These are phyloP conservation scores for Thymus mandschuricus DNA, from an alignment of 257 asterid species.

Conservation along the genomic window DNA sequence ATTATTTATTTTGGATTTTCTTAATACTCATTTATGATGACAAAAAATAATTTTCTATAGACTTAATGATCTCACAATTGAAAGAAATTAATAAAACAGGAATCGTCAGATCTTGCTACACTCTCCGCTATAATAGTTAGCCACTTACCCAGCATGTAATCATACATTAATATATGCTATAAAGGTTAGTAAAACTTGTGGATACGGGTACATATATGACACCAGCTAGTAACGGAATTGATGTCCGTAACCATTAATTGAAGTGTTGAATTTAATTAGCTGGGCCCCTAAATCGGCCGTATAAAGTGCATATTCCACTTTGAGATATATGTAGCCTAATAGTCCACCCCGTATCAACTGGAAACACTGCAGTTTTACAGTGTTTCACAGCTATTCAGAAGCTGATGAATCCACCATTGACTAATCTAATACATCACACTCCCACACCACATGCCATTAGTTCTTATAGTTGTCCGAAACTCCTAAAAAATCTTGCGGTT, in stretches of 20 bases:
- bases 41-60: neutral
- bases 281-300: neutral
- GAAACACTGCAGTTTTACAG: neutral
- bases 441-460: conserved; percentile 8
- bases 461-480: neutral
- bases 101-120: conserved; percentile 18
- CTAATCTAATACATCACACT: conserved; percentile 12
- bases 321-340: neutral
- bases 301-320: conserved; percentile 17
- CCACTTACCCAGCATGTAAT: neutral
- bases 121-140: neutral
- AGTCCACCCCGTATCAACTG: conserved; percentile 3
- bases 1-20: neutral
- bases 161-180: neutral
- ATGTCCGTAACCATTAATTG: neutral
- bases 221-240: conserved; percentile 9
- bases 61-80: neutral
- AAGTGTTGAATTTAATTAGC: neutral
- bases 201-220: conserved; percentile 11
- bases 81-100: conserved; percentile 4
- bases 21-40: neutral
- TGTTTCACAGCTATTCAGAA: conserved; percentile 7
- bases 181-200: neutral
- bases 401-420: conserved; percentile 9
- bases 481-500: neutral